A percentile compares a stretch with the other conserved stretches of the same genome.
Conservation (phyloP, 2,329 filamentous ascomycete genomes). For the Periconia macrospinosa region DNA sequence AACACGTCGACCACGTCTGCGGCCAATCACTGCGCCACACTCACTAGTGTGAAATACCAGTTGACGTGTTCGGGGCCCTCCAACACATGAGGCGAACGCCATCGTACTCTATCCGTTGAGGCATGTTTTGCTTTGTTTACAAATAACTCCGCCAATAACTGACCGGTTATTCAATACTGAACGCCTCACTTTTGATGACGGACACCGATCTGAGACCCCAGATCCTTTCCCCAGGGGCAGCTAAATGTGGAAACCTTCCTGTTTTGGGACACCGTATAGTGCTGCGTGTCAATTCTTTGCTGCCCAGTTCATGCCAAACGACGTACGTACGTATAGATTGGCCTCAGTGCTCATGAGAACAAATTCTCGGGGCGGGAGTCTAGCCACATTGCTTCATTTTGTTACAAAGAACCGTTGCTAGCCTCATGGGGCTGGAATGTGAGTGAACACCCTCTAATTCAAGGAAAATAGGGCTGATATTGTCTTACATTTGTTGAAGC, state of each 20-base stretch:
- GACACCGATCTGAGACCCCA: conserved; percentile 10
- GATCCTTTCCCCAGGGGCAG: conserved; percentile 3
- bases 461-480: background rate
- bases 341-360: conserved; percentile 6
- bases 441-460: too few species aligned
- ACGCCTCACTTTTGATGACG: background rate
- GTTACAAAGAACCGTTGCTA: too few species aligned
- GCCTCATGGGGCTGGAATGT: too few species aligned
- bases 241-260: background rate
- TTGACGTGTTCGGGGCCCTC: conserved; percentile 9
- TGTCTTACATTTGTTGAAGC: background rate
- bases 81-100: conserved; percentile 4
- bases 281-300: conserved; percentile 1
- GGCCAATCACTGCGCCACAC: conserved; percentile 27
- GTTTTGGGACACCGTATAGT: conserved; percentile 11
- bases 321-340: background rate
- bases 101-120: background rate
- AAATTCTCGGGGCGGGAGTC: background rate
- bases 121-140: background rate
- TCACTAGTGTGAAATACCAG: conserved; percentile 1
- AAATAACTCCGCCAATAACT: conserved; percentile 1
- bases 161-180: background rate
- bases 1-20: conserved; percentile 16
- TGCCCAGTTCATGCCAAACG: background rate
- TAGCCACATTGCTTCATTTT: background rate